phyloP scores from a whole-genome alignment of 306 rosid species.

The Pyrus pyrifolia region DNA sequence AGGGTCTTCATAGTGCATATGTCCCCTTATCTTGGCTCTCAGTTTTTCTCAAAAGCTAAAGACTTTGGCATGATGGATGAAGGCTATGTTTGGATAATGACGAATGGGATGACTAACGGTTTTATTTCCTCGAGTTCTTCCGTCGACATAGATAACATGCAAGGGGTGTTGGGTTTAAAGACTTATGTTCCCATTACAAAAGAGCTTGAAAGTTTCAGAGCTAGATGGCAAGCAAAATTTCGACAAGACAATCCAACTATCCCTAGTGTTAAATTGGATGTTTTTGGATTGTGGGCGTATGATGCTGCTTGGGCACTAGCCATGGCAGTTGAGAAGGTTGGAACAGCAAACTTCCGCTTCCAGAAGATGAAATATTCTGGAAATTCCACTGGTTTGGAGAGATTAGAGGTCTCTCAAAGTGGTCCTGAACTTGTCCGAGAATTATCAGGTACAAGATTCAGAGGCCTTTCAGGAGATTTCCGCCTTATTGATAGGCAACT shows the following conservation, averaged over 20 bases:
- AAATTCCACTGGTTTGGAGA: slow-evolving; percentile 22
- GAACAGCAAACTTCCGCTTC: neutral
- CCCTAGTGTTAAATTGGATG: neutral
- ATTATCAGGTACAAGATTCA: slow-evolving; percentile 8
- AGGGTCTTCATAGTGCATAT: slow-evolving; percentile 32
- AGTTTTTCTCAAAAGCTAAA: slow-evolving; percentile 21
- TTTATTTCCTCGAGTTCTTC: neutral
- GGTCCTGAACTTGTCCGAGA: slow-evolving; percentile 35
- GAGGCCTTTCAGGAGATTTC: slow-evolving; percentile 23
- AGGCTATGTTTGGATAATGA: slow-evolving; percentile 45
- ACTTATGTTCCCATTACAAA: slow-evolving; percentile 28
- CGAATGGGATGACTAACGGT: slow-evolving; percentile 6
- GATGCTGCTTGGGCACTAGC: slow-evolving; percentile 32
- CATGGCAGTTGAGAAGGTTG: slow-evolving; percentile 16
- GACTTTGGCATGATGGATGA: slow-evolving; percentile 34
- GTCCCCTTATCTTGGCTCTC: neutral
- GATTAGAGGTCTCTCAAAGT: slow-evolving; percentile 19
- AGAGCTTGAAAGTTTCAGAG: slow-evolving; percentile 20
- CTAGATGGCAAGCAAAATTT: slow-evolving; percentile 33
- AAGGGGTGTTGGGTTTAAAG: slow-evolving; percentile 26
- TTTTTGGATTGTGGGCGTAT: slow-evolving; percentile 23
- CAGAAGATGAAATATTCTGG: neutral
- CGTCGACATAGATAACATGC: neutral
- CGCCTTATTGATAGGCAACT: slow-evolving; percentile 6
- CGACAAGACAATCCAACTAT: slow-evolving; percentile 18